Conservation (phyloP, 306 rosid species). For the Echinosophora koreensis region DNA sequence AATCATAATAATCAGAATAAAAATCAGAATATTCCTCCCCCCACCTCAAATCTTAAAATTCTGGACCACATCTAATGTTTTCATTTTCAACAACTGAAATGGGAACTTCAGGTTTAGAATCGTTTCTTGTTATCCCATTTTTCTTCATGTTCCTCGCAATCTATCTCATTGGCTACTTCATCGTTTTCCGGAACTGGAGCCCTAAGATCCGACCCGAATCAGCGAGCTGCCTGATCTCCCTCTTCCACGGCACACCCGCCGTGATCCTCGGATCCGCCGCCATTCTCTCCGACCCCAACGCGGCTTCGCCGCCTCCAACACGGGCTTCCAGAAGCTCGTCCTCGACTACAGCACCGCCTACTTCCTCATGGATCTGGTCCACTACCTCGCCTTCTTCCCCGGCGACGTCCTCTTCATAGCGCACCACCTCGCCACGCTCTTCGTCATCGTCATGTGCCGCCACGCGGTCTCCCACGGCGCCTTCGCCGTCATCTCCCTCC, state of each 20-base stretch:
- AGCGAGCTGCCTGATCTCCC: conserved; percentile 77
- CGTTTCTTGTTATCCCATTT: conserved; percentile 43
- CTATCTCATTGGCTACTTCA: conserved; percentile 68
- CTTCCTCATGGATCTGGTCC: conserved; percentile 80
- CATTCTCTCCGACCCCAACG: conserved; percentile 52
- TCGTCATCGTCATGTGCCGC: conserved; percentile 89
- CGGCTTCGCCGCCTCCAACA: conserved; percentile 69
- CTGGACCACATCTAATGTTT: neutral
- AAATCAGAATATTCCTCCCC: conserved; percentile 22
- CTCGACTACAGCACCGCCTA: conserved; percentile 93
- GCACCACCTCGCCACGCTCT: conserved; percentile 88
- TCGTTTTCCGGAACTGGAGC: conserved; percentile 69
- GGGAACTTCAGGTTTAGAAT: conserved; percentile 7
- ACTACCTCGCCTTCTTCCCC: conserved; percentile 77
- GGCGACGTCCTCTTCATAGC: conserved; percentile 81
- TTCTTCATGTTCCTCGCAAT: conserved; percentile 58
- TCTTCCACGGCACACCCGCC: conserved; percentile 91
- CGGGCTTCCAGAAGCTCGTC: conserved; percentile 61
- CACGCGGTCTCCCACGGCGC: conserved; percentile 77
- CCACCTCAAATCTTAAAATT: neutral
- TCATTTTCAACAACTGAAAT: neutral
- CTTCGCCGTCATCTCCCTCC: conserved; percentile 64
- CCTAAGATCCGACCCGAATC: conserved; percentile 90
- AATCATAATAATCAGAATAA: conserved; percentile 9
- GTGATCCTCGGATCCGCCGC: conserved; percentile 61